Conservation (phyloP, 164 flowering plant genomes). For the Buxus sempervirens region DNA sequence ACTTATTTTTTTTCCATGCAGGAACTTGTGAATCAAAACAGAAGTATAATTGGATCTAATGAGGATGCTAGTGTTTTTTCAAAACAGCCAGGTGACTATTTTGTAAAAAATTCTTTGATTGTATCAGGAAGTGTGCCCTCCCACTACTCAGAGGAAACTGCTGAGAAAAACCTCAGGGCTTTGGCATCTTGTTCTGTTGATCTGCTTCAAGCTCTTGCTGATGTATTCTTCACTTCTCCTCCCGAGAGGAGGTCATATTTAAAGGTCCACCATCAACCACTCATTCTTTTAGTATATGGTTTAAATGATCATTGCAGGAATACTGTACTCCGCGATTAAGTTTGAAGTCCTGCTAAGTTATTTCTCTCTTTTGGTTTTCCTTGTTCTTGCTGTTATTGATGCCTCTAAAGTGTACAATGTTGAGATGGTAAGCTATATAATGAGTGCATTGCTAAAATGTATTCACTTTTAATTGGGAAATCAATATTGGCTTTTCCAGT, state of each 20-base stretch:
- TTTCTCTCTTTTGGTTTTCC: not conserved
- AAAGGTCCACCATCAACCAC: constrained; percentile 43
- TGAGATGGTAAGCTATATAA: too few relatives aligned
- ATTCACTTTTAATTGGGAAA: too few relatives aligned
- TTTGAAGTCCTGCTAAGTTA: not conserved
- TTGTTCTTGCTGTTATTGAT: not conserved
- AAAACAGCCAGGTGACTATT: constrained; percentile 10
- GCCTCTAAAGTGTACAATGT: too few relatives aligned
- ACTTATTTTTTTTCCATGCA: constrained; percentile 15
- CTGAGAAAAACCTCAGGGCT: constrained; percentile 54
- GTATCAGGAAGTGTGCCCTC: constrained; percentile 18
- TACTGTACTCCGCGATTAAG: not conserved
- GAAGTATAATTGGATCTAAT: constrained; percentile 25
- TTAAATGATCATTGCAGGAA: not conserved
- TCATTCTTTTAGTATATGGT: not conserved
- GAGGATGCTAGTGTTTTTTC: constrained; percentile 14
- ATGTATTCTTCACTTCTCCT: constrained; percentile 46
- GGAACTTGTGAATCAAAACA: constrained; percentile 78
- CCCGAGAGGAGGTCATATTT: constrained; percentile 44
- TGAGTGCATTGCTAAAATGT: too few relatives aligned
- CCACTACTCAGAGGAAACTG: constrained; percentile 52
- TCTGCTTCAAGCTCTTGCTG: constrained; percentile 60
- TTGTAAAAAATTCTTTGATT: constrained; percentile 8
- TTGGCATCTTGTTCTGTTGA: constrained; percentile 46
- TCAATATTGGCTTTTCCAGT: too few relatives aligned